Evolutionary conservation across 1,284 basidiomycete species (phyloP).

Genomic region (Moesziomyces sp.): DNA sequence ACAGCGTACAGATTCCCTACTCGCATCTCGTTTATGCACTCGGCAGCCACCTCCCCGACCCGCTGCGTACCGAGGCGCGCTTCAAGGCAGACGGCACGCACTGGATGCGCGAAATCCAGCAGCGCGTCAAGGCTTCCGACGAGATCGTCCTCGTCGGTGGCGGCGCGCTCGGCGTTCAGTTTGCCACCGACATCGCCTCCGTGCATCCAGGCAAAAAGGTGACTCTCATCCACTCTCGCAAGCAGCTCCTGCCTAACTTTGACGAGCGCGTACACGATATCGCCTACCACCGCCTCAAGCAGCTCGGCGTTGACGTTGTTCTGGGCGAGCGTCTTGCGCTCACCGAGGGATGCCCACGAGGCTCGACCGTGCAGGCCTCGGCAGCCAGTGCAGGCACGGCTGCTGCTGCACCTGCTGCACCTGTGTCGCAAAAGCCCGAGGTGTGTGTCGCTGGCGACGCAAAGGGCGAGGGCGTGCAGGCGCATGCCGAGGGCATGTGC

Average conservation of each 20-base stretch:
- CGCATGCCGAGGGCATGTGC: conserved; percentile 52
- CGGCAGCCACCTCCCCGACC: conserved; percentile 65
- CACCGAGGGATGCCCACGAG: conserved; percentile 62
- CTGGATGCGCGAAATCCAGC: conserved; percentile 62
- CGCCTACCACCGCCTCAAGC: conserved; percentile 51
- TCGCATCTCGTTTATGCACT: conserved; percentile 66
- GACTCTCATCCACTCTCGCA: conserved; percentile 62
- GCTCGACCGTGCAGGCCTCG: conserved; percentile 50
- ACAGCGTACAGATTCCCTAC: conserved; percentile 63
- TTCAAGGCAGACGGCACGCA: conserved; percentile 56
- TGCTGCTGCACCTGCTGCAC: conserved; percentile 8
- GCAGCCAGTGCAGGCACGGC: conserved; percentile 7
- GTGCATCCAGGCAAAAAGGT: conserved; percentile 57
- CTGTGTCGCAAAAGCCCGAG: conserved; percentile 6
- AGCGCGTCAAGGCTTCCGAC: conserved; percentile 50
- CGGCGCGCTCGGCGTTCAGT: conserved; percentile 65
- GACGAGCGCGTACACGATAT: conserved; percentile 61
- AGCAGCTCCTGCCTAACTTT: conserved; percentile 66
- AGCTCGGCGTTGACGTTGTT: conserved; percentile 64
- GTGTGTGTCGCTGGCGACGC: conserved; percentile 46
- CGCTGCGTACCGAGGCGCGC: conserved; percentile 60
- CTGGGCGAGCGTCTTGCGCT: conserved; percentile 64
- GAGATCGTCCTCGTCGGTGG: conserved; percentile 65
- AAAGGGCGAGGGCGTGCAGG: conserved; percentile 50
- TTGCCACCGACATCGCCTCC: conserved; percentile 63